Percentiles rank a stretch among this genome's conserved stretches.
Evolutionary conservation across 495 filamentous ascomycete species (phyloP).

Genomic region (Penicillium chermesinum): DNA sequence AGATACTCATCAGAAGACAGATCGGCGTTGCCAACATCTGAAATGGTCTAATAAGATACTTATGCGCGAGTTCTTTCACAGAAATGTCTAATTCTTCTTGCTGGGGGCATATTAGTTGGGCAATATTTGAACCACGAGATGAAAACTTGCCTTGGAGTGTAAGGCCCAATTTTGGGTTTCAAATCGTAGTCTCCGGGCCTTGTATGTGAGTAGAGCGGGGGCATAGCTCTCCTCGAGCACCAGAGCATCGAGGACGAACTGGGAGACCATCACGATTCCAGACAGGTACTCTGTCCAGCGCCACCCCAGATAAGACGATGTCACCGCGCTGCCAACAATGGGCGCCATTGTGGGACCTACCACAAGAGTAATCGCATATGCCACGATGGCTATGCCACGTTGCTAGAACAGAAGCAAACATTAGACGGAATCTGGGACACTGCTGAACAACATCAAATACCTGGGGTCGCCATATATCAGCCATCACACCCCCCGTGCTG

Average conservation of each 20-base stretch:
- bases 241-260: slow-evolving; percentile 18
- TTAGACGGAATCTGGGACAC: no score
- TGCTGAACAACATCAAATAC: no score
- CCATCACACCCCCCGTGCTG: slow-evolving; percentile 62
- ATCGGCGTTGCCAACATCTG: slow-evolving; percentile 42
- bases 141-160: slow-evolving; percentile 25
- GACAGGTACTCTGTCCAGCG: slow-evolving; percentile 40
- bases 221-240: slow-evolving; percentile 36
- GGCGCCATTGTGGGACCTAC: slow-evolving; percentile 40
- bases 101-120: slow-evolving; percentile 1
- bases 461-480: slow-evolving; percentile 56
- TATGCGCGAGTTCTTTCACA: slow-evolving; percentile 29
- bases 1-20: slow-evolving; percentile 35
- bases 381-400: slow-evolving; percentile 56
- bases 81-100: slow-evolving; percentile 42
- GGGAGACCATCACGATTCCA: slow-evolving; percentile 29
- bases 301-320: slow-evolving; percentile 35
- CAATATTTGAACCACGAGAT: neutral
- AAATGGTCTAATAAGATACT: slow-evolving; percentile 40
- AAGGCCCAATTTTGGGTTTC: slow-evolving; percentile 42
- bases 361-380: slow-evolving; percentile 50
- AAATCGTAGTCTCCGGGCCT: slow-evolving; percentile 35
- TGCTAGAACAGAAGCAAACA: no score
- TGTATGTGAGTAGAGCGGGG: slow-evolving; percentile 30
- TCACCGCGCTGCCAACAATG: slow-evolving; percentile 40